Evolutionary conservation across 2,329 filamentous ascomycete genomes (phyloP), one percentile per base, ranked within the genome.

Genomic region (Monascus ruber): DNA sequence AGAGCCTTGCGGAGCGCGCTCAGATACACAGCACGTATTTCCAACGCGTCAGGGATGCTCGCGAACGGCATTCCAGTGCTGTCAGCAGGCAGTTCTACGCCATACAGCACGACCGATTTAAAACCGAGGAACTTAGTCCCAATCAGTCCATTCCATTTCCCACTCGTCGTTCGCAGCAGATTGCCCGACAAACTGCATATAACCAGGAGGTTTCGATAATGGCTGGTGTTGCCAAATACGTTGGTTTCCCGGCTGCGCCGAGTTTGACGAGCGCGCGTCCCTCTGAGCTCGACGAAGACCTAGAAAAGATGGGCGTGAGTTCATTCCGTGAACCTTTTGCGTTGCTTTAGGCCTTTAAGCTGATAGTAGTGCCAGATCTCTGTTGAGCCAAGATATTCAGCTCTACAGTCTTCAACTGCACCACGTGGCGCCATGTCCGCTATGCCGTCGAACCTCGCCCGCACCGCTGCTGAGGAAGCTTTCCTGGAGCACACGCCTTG

Each of bases 181-280:
- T 94, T 43, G 74, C 78, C 45, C 84, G 95, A 46, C 88, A 94
- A 50, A 76, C 87, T 36, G 83, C 88, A 35, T 96, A 96, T 67
- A 96, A 94, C 59, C 84, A 83, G 48, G 91, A 98, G 59, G 88
- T 98, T 4, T 94, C 88, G 0, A 78, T 95, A 26, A 68, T 98
- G 41, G 81, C 88, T 5, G 89, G 89, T 31, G 73, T 96, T 37
- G 88, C 89, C 29, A 96, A 95, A 64, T 88, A 95, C 59, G 81
- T 94, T 54, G 91, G 91, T 24, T 98, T 98, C 64, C 91, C 91
- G 29, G 88, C 89, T 27, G 91, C 88, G n/a, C 91, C 91, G 17
- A 74, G 84, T 28, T 81, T 98, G 63, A 72, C 72, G 42, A 75
- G 83, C 33, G 83, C 85, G 25, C 80, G 81, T 31, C 63, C 74